phyloP scores from a whole-genome alignment of 2,329 filamentous ascomycete species.

The Beauveria medogensis region DNA sequence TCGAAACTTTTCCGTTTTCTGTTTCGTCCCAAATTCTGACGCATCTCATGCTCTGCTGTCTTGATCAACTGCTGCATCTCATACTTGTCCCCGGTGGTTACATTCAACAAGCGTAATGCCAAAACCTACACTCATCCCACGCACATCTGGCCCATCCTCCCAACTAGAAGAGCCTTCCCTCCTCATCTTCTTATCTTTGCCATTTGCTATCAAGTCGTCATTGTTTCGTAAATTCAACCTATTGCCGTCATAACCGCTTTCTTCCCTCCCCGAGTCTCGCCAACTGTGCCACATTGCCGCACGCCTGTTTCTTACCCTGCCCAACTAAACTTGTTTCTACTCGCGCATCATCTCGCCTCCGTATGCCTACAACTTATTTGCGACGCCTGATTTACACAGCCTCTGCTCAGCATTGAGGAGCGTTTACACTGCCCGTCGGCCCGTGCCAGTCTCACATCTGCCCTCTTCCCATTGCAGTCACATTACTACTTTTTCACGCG shows the following conservation, averaged over 20 bases:
- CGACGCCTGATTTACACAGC: not conserved
- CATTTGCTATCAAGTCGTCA: not conserved
- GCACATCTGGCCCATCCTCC: not conserved
- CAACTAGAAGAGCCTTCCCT: not conserved
- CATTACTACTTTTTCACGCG: not conserved
- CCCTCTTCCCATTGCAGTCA: not conserved
- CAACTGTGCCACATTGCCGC: not conserved
- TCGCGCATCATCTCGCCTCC: not conserved
- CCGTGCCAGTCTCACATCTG: not conserved
- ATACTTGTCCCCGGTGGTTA: not conserved
- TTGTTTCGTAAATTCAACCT: constrained; percentile 2
- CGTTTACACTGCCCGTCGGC: not conserved
- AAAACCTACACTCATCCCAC: not conserved
- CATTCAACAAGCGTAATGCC: not conserved
- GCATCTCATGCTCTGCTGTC: not conserved
- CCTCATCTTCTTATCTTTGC: not conserved
- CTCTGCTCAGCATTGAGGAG: not conserved
- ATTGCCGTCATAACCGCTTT: constrained; percentile 3
- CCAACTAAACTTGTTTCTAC: not conserved
- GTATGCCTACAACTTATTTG: not conserved
- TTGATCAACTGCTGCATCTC: not conserved
- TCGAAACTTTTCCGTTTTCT: constrained; percentile 7
- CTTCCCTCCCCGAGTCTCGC: not conserved
- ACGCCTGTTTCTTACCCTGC: not conserved
- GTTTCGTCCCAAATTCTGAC: constrained; percentile 3